Evolutionary conservation across 2,329 filamentous ascomycete species (phyloP).

Genomic region (Xylariaceae sp.): DNA sequence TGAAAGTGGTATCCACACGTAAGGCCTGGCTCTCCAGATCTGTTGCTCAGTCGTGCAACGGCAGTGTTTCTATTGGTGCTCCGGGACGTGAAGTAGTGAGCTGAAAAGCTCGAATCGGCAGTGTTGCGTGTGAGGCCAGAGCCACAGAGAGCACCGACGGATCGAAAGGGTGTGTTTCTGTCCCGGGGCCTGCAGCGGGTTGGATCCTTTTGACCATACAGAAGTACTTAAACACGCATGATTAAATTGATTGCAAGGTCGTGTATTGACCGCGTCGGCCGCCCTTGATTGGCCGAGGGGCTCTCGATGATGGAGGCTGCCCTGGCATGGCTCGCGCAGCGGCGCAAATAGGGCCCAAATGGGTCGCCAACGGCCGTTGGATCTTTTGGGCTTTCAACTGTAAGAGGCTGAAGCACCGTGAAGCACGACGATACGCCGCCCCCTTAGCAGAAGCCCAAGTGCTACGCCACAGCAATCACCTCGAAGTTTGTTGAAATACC

Average conservation of each 20-base stretch:
- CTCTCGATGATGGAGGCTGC: constrained; percentile 22
- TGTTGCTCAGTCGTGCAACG: constrained; percentile 16
- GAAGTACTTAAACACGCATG: constrained; percentile 38
- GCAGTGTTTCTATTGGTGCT: constrained; percentile 10
- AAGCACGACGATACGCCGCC: constrained; percentile 11
- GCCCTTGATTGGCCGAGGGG: constrained; percentile 31
- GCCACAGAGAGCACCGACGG: constrained; percentile 14
- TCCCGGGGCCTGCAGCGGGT: constrained; percentile 20
- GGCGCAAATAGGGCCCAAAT: constrained; percentile 13
- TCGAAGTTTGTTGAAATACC: constrained; percentile 11
- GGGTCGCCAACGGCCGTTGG: constrained; percentile 28
- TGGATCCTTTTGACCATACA: constrained; percentile 26
- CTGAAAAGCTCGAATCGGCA: constrained; percentile 13
- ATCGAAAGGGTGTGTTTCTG: constrained; percentile 18
- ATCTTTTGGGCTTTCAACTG: constrained; percentile 28
- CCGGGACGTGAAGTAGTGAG: constrained; percentile 7
- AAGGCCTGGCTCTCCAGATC: constrained; percentile 8
- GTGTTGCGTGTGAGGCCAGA: constrained; percentile 15
- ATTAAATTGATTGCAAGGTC: constrained; percentile 35
- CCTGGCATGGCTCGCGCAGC: constrained; percentile 12
- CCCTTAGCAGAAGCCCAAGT: constrained; percentile 3
- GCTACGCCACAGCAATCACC: constrained; percentile 1
- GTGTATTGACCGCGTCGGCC: constrained; percentile 35
- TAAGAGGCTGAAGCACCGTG: constrained; percentile 19
- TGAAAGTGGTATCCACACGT: neutral